Conservation (phyloP, 805 yeast species). For the Monosporozyma aquatica region DNA sequence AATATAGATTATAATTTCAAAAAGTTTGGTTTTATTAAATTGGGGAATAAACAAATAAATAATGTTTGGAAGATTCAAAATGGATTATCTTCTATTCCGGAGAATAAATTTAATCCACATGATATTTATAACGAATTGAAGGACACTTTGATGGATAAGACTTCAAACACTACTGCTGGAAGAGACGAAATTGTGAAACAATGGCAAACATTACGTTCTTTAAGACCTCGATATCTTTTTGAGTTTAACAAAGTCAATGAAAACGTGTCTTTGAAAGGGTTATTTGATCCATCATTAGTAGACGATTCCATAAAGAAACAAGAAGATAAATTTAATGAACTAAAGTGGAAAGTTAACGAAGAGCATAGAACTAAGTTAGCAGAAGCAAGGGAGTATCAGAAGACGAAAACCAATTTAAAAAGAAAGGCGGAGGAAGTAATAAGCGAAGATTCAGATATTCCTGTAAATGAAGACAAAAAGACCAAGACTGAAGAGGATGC, state of each 20-base stretch:
- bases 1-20: slow-evolving; percentile 17
- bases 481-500: neutral
- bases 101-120: slow-evolving; percentile 17
- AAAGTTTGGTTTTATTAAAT: slow-evolving; percentile 24
- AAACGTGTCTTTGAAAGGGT: slow-evolving; percentile 31
- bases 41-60: slow-evolving; percentile 28
- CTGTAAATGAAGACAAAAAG: neutral
- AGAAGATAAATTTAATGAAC: slow-evolving; percentile 6
- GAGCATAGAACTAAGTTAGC: slow-evolving; percentile 16
- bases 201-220: slow-evolving; percentile 39
- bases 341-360: slow-evolving; percentile 10
- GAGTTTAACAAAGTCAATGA: slow-evolving; percentile 32
- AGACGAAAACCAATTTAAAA: slow-evolving; percentile 10
- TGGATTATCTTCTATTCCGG: slow-evolving; percentile 31
- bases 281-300: slow-evolving; percentile 27
- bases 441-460: neutral
- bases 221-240: slow-evolving; percentile 32
- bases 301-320: slow-evolving; percentile 8
- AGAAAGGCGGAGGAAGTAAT: slow-evolving; percentile 11
- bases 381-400: slow-evolving; percentile 16
- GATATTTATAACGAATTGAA: slow-evolving; percentile 14
- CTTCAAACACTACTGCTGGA: slow-evolving; percentile 1
- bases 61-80: slow-evolving; percentile 34
- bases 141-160: slow-evolving; percentile 9
- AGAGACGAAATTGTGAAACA: slow-evolving; percentile 22